Evolutionary conservation across 2,329 filamentous ascomycete species (phyloP), one percentile per base, ranked within the genome.

Genomic region (Colletotrichum lindemuthianum): DNA sequence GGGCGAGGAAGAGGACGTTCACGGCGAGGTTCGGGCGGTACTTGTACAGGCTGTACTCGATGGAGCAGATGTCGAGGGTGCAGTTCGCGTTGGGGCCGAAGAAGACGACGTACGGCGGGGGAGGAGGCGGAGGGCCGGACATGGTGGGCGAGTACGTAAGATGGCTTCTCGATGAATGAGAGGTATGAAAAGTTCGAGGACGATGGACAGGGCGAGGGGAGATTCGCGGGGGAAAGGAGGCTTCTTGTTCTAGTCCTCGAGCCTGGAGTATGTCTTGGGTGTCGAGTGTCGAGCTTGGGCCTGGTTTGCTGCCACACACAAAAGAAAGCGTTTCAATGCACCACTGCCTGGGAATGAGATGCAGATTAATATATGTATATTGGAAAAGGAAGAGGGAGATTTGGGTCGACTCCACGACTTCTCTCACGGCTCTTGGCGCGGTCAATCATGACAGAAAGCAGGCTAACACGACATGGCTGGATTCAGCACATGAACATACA

Each of bases 11-110:
- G 57, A 72, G 65, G 67, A 70, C 68, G 67, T 80, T 85, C 52
- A 78, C 78, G 1, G 75, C 70, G 4, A 84, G 73, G 10, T 74
- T 77, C 0, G 83, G 83, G 5, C 75, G 79, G 70, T 86, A 86
- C 50, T 73, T 69, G 69, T 82, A 82, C 40, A 84, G 78, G 66
- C 77, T 82, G 70, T 71, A 76, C 66, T 82, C 74, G 41, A 84
- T 59, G 1, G 78, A 75, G 66, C 83, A 86, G 16, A 82, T 65
- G 0, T 76, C 79, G 37, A 85, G 77, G 0, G 81, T 86, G 71
- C 83, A 85, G 70, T 82, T 85, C 63, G 78, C 75, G 2, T 77
- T 67, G 16, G 82, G 79, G 48, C 83, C 83, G 60, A 84, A 85
- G 66, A 68, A 63, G 50, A 71, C 69, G 13, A 75, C 24, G 49